Evolutionary conservation across 192 early-diverging fungal species (phyloP), one percentile per base, ranked within the genome.

Genomic region (Entomortierella beljakovae): DNA sequence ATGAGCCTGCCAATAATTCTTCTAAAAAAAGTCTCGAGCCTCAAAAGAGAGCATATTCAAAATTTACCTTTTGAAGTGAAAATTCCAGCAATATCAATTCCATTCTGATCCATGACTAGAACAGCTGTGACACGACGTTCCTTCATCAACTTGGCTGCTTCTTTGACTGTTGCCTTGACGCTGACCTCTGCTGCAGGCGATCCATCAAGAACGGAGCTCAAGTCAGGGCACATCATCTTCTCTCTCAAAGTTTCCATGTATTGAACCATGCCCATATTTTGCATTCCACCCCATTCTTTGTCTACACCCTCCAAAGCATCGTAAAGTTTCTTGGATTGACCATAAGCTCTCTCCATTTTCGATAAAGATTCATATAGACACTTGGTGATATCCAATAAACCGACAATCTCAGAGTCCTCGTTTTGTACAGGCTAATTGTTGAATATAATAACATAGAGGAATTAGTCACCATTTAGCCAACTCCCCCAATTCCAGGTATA

Each of bases 211-310:
- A 98, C 90, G 1, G 92, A 88, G 38, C 88, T 88, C 40, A 98
- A 85, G 80, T 96, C 93, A 15, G 97, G 97, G 85, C 96, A 98
- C 61, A 91, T 90, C 90, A 96, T 96, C 74, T 92, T 90, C 69
- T 93, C 92, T 59, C 93, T 85, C 71, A 94, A 76, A 54, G 86
- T 85, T 54, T 86, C 90, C 83, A 93, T 88, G 72, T 92, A 93
- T 75, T 88, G 90, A 57, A 89, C 68, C 77, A 93, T 85, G 59
- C 88, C 91, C 50, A 86, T 70, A 62, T 92, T 88, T 32, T 89
- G 85, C 51, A 81, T 81, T 71, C 87, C 86, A n/a, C 86, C 84
- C 93, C 93, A 94, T 71, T 94, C 93, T 70, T 88, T 86, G 84
- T 95, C 92, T 1, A 93, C 91, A 33, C 89, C 93, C 80, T 92